Conservation (phyloP, 208 protist species). For the Naegleria fowleri region DNA sequence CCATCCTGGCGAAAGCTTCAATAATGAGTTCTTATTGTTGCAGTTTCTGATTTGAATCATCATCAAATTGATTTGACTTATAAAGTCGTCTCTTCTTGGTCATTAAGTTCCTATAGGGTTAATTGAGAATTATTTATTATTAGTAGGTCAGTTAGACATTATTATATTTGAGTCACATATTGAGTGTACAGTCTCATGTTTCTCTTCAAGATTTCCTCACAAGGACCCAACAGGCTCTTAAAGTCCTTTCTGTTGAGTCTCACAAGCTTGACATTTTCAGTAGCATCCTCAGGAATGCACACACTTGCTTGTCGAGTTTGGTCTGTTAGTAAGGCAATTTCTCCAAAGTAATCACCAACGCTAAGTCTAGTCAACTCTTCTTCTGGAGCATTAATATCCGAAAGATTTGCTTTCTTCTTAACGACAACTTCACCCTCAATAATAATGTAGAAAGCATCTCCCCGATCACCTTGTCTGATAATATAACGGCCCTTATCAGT, state of each 20-base stretch:
- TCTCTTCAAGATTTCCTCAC: conserved; percentile 35
- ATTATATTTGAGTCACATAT: not conserved
- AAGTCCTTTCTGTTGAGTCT: not conserved
- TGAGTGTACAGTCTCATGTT: conserved; percentile 19
- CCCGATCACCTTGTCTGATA: conserved; percentile 47
- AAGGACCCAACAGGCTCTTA: conserved; percentile 25
- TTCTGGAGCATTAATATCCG: not conserved
- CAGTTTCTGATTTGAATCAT: too few relatives aligned
- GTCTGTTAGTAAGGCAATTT: conserved; percentile 50
- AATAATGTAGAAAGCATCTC: conserved; percentile 55
- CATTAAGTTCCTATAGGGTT: too few relatives aligned
- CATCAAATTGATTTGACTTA: too few relatives aligned
- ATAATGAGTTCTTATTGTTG: too few relatives aligned
- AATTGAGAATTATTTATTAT: too few relatives aligned
- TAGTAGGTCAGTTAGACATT: too few relatives aligned
- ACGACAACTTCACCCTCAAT: conserved; percentile 47
- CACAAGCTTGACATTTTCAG: not conserved
- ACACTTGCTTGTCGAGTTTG: conserved; percentile 49
- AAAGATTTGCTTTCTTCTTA: not conserved
- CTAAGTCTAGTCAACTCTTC: conserved; percentile 31
- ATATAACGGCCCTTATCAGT: conserved; percentile 34
- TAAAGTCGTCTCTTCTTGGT: too few relatives aligned
- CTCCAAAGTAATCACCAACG: conserved; percentile 53
- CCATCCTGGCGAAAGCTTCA: too few relatives aligned
- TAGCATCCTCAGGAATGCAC: conserved; percentile 26